phyloP scores from a whole-genome alignment of 1,284 basidiomycete species.

The Athelia sp. region DNA sequence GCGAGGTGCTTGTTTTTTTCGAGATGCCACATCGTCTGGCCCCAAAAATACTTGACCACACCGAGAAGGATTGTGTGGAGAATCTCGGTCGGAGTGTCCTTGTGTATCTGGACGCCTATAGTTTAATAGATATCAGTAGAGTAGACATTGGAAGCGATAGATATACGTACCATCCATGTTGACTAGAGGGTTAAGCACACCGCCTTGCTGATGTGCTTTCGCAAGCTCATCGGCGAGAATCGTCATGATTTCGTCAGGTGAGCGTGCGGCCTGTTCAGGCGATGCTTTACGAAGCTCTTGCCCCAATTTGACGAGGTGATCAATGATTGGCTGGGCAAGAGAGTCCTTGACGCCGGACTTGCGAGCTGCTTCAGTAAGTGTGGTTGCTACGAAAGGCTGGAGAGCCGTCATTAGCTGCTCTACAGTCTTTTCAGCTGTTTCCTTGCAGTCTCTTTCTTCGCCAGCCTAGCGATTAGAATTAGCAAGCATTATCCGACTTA shows the following conservation, averaged over 20 bases:
- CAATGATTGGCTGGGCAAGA: background rate
- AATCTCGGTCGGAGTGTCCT: conserved; percentile 19
- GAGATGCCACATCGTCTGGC: conserved; percentile 3
- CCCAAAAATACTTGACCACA: conserved; percentile 20
- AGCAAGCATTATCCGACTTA: background rate
- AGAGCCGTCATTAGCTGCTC: conserved; percentile 7
- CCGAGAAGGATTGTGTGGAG: conserved; percentile 21
- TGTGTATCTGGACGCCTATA: conserved; percentile 8
- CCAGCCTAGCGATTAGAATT: conserved; percentile 4
- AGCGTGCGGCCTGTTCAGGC: background rate
- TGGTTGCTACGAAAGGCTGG: conserved; percentile 5
- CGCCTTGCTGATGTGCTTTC: background rate
- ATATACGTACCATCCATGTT: background rate
- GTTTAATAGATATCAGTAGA: too few species aligned
- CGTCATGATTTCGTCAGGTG: background rate
- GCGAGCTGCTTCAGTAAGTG: conserved; percentile 6
- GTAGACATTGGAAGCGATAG: too few species aligned
- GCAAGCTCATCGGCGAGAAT: background rate
- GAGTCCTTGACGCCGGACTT: conserved; percentile 6
- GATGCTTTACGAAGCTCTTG: background rate
- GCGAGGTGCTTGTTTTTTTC: background rate
- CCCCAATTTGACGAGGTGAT: background rate
- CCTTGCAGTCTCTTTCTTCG: conserved; percentile 5
- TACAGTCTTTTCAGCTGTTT: conserved; percentile 10
- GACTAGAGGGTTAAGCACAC: background rate